Evolutionary conservation across 306 rosid genomes (phyloP).

Genomic region (Sindora glabra): DNA sequence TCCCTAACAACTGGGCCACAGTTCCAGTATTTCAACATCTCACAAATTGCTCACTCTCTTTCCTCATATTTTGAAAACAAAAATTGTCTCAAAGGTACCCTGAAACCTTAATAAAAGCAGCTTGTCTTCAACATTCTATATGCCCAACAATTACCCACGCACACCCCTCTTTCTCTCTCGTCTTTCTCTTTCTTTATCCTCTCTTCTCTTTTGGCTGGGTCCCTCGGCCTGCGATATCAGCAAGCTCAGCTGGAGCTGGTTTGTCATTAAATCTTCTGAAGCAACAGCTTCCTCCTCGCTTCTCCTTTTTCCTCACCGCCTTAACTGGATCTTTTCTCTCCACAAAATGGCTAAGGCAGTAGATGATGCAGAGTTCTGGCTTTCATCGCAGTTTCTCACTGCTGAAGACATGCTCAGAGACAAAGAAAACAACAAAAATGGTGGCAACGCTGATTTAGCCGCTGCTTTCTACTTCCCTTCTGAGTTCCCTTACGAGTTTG

Average conservation of each 20-base stretch:
- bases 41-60: background rate
- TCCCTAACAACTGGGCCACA: slow-evolving; percentile 47
- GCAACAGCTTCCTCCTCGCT: slow-evolving; percentile 21
- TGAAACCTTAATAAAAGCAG: slow-evolving; percentile 73
- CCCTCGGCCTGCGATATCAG: slow-evolving; percentile 37
- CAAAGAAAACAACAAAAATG: slow-evolving; percentile 13
- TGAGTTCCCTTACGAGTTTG: slow-evolving; percentile 71
- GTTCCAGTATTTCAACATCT: slow-evolving; percentile 30
- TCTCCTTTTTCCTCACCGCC: background rate
- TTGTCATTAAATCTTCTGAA: slow-evolving; percentile 53
- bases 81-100: slow-evolving; percentile 36
- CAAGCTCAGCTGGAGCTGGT: slow-evolving; percentile 26
- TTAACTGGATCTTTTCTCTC: background rate
- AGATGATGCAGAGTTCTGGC: slow-evolving; percentile 31
- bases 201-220: slow-evolving; percentile 21
- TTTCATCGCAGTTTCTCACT: slow-evolving; percentile 24
- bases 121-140: slow-evolving; percentile 53
- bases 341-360: slow-evolving; percentile 22
- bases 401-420: slow-evolving; percentile 14
- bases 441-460: background rate
- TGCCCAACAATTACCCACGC: too few relatives aligned
- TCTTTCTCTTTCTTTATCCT: background rate
- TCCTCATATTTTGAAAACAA: slow-evolving; percentile 1
- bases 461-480: slow-evolving; percentile 32
- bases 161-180: too few relatives aligned